phyloP scores from a whole-genome alignment of 345 rosid species.

The Mangifera indica region DNA sequence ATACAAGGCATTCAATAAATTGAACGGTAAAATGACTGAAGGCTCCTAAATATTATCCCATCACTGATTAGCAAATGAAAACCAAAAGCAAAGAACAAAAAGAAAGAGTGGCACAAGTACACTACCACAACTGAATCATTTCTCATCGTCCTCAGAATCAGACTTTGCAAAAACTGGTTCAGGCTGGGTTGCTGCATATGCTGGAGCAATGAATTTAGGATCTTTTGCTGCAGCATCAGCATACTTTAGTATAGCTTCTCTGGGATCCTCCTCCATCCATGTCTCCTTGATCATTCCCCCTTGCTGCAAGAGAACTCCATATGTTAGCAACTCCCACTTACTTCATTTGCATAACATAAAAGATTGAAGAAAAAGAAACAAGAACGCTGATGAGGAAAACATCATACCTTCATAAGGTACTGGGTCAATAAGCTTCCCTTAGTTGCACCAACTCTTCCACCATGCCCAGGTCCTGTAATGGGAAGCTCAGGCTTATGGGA shows the following conservation, averaged over 20 bases:
- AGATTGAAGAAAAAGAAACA: not conserved
- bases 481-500: constrained; percentile 96
- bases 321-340: constrained; percentile 10
- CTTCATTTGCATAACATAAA: not conserved
- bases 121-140: constrained; percentile 26
- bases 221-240: constrained; percentile 93
- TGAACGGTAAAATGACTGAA: not conserved
- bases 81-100: not conserved
- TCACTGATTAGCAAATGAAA: constrained; percentile 2
- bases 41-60: not conserved
- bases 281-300: constrained; percentile 99
- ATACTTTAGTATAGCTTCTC: constrained; percentile 91
- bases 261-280: constrained; percentile 99
- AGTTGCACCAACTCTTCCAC: constrained; percentile 90
- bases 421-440: constrained; percentile 92
- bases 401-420: constrained; percentile 84
- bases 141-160: constrained; percentile 83
- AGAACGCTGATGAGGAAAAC: not conserved
- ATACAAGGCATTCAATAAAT: not conserved
- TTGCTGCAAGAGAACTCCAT: constrained; percentile 58
- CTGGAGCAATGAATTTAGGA: constrained; percentile 94
- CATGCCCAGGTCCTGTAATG: constrained; percentile 88
- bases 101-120: not conserved
- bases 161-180: constrained; percentile 76
- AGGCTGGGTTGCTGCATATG: constrained; percentile 91